These are phyloP conservation scores for Alternaria longipes DNA, from an alignment of 2,329 filamentous ascomycete genomes.

Conservation along the genomic window DNA sequence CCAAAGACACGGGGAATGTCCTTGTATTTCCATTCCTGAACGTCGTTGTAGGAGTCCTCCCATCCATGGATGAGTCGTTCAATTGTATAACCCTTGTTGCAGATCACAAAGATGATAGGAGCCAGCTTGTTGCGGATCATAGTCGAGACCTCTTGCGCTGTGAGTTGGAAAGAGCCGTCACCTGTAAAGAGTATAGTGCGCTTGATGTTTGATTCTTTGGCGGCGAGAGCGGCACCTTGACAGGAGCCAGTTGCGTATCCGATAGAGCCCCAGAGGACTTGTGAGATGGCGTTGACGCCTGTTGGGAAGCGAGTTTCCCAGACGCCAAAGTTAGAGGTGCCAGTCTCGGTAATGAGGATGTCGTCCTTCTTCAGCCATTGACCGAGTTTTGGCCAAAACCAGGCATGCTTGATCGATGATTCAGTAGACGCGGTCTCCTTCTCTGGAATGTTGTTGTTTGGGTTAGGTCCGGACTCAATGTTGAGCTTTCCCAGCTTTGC, in stretches of 20 bases:
- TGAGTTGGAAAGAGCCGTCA: conserved; percentile 87
- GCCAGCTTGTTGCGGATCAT: conserved; percentile 80
- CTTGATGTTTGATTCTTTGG: conserved; percentile 68
- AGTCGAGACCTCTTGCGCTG: conserved; percentile 82
- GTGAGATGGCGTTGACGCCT: conserved; percentile 80
- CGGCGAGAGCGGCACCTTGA: conserved; percentile 77
- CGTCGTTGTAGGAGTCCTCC: conserved; percentile 82
- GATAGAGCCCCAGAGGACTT: conserved; percentile 77
- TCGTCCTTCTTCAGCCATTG: conserved; percentile 77
- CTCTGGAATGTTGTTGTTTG: conserved; percentile 61
- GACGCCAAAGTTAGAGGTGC: conserved; percentile 87
- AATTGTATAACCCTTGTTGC: conserved; percentile 89
- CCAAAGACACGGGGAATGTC: conserved; percentile 75
- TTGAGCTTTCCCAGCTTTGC: conserved; percentile 66
- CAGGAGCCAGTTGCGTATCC: conserved; percentile 70
- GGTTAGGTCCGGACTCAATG: conserved; percentile 61
- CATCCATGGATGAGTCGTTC: conserved; percentile 88
- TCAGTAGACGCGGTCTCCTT: conserved; percentile 42
- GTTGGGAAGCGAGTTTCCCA: conserved; percentile 83
- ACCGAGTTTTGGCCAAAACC: conserved; percentile 80
- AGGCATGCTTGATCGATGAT: conserved; percentile 70
- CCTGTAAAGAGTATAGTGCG: conserved; percentile 88
- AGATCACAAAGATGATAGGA: conserved; percentile 84
- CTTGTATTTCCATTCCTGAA: conserved; percentile 77
- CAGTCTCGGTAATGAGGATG: conserved; percentile 85